Evolutionary conservation across 2,329 filamentous ascomycete genomes (phyloP), one percentile per base, ranked within the genome.

Genomic region (Penicillium sclerotiorum): DNA sequence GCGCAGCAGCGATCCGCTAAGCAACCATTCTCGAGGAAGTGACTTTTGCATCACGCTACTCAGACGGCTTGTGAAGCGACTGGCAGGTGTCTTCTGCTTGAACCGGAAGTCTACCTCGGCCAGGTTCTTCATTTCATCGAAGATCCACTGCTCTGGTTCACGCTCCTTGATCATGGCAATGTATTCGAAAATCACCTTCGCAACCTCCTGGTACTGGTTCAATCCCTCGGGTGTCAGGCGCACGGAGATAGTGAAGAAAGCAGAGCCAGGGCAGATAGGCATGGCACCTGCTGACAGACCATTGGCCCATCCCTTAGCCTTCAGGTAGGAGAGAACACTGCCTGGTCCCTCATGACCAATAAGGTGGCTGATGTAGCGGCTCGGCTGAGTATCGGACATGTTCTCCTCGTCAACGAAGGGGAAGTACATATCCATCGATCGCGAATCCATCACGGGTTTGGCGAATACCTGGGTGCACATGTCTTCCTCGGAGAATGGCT

Each of bases 81-180:
- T 94, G 1, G 93, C 90, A 1, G 89, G 90, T 2, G 86, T 89
- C 77, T 97, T 97, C 68, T 97, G 90, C 72, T 86, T 90, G 73
- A 95, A 99, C 58, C 88, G 89, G 79, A 99, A 99, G 60, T 95
- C 89, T 11, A 97, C 90, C 59, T 97, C 92, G 37, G 89, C 86
- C 74, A 97, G 85, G 28, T 86, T 86, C 71, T 91, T 93, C 70
- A 94, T 88, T 72, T 99, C 94, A 25, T 95, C 84, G 51, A 94
- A 92, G 50, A 97, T 91, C 94, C 94, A 97, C 68, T 95, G 80
- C 59, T 95, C 87, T 0, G 93, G 92, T 5, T 87, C 82, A 2
- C 81, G 80, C 62, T 95, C 89, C 55, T 85, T 85, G 48, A 99
- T 81, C 69, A 99, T 82, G 9, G 90, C 85, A 55, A 97, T 85